A percentile compares a stretch with the other conserved stretches of the same genome.
Conservation (phyloP, 352 stramenopile genomes). For the Pythium coloratum region DNA sequence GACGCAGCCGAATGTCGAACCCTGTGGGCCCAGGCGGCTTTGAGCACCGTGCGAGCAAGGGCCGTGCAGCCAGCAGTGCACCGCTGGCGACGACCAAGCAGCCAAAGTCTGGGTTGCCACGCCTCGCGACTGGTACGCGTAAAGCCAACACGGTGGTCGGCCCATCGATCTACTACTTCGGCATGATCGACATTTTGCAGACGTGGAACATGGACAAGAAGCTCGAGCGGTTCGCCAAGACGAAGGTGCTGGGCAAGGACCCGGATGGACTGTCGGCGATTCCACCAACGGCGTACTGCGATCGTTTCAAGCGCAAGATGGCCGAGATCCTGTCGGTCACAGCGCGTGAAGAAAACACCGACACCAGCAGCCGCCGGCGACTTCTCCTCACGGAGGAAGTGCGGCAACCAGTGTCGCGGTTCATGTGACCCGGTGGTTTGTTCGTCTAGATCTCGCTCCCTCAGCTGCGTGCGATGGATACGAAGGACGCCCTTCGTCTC, state of each 20-base stretch:
- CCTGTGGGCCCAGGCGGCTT: conserved; percentile 10
- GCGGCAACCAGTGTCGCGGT: conserved; percentile 16
- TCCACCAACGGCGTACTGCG: conserved; percentile 79
- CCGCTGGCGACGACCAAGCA: conserved; percentile 19
- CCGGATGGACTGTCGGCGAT: conserved; percentile 78
- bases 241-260: conserved; percentile 79
- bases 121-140: conserved; percentile 65
- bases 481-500: neutral
- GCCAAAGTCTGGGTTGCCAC: conserved; percentile 41
- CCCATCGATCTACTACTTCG: conserved; percentile 88
- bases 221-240: conserved; percentile 87
- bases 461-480: neutral
- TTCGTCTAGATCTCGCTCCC: conserved; percentile 14
- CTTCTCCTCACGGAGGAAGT: conserved; percentile 10
- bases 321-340: conserved; percentile 79
- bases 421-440: conserved; percentile 27
- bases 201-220: conserved; percentile 92
- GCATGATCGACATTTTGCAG: conserved; percentile 87
- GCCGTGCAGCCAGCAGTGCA: conserved; percentile 12
- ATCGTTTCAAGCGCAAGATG: conserved; percentile 89
- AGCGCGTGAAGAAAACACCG: conserved; percentile 63
- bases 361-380: conserved; percentile 30
- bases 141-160: conserved; percentile 87
- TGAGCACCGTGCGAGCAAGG: conserved; percentile 34
- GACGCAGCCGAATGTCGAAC: conserved; percentile 21